Percentiles rank a stretch among this genome's conserved stretches.
phyloP scores from a whole-genome alignment of 2,329 filamentous ascomycete genomes.

The Fusarium scirpi region DNA sequence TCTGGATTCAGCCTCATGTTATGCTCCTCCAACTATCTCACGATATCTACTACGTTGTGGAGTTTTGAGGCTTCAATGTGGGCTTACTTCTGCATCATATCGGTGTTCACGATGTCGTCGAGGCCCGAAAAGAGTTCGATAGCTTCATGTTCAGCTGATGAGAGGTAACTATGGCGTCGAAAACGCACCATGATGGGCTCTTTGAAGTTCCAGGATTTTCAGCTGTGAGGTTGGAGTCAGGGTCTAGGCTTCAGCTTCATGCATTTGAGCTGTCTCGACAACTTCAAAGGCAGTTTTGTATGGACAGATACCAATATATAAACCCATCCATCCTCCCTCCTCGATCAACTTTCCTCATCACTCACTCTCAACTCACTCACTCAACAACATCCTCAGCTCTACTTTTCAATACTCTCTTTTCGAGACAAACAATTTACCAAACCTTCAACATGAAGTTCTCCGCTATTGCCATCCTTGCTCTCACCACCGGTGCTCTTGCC shows the following conservation, averaged over 20 bases:
- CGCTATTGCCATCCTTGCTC: slow-evolving; percentile 8
- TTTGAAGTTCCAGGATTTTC: background rate
- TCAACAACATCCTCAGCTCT: background rate
- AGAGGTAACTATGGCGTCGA: background rate
- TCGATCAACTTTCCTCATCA: slow-evolving; percentile 10
- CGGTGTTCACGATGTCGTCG: background rate
- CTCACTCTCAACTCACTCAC: slow-evolving; percentile 25
- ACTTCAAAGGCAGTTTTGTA: accelerated
- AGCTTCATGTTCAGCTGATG: background rate
- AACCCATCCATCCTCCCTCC: background rate
- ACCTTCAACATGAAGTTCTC: slow-evolving; percentile 32
- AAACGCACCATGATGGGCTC: background rate
- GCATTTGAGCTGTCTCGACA: background rate
- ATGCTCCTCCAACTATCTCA: background rate
- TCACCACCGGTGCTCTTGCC: slow-evolving; percentile 13
- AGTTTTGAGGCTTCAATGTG: background rate
- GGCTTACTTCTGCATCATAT: background rate
- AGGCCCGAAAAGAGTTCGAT: slow-evolving; percentile 25
- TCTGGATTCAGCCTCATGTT: slow-evolving; percentile 6
- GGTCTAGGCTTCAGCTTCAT: background rate
- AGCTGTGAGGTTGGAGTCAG: background rate
- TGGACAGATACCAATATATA: slow-evolving; percentile 4
- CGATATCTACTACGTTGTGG: background rate
- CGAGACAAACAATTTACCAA: slow-evolving; percentile 13
- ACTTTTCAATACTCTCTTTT: slow-evolving; percentile 17